Evolutionary conservation across 768 basidiomycete genomes (phyloP), one percentile per base, ranked within the genome.

Genomic region (Dioszegia hungarica): DNA sequence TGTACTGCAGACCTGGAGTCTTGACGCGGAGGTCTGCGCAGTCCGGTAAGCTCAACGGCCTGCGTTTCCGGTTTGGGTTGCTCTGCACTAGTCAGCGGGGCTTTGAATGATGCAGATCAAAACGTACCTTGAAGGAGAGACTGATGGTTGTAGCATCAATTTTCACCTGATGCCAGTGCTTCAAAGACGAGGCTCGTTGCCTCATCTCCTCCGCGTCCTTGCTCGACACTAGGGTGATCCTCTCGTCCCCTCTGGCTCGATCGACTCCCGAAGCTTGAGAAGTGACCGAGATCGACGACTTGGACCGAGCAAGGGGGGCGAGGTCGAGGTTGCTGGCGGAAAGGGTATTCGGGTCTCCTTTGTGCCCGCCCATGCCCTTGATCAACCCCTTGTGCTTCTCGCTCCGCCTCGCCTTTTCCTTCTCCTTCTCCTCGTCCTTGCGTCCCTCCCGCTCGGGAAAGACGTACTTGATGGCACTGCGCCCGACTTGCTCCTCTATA

Each of bases 21-120:
- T 83, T 83, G 72, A 92, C 89, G 52, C 88, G 85, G 70, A 95
- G 88, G 15, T 90, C 90, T 52, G 87, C 87, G 60, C 78, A 56
- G 54, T 80, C 75, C 2, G 78, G 77, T 24, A 80, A 46, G 57
- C 71, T 46, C 50, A 38, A 46, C 37, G 28, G 24, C 12, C 49
- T 44, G 25, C 31, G 28, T 29, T 46, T 46, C 2, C 45, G 8
- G 6, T 27, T 27, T 5, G n/a, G n/a, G n/a, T n/a, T n/a, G n/a
- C n/a, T n/a, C n/a, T n/a, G n/a, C n/a, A n/a, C n/a, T n/a, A n/a
- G n/a, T n/a, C n/a, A n/a, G n/a, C n/a, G n/a, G n/a, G n/a, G n/a
- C n/a, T n/a, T n/a, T n/a, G n/a, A n/a, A n/a, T n/a, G n/a, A n/a
- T n/a, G n/a, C n/a, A n/a, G n/a, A n/a, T n/a, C n/a, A n/a, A n/a